Conservation (phyloP, 805 yeast genomes). For the Myxozyma mucilagina region DNA sequence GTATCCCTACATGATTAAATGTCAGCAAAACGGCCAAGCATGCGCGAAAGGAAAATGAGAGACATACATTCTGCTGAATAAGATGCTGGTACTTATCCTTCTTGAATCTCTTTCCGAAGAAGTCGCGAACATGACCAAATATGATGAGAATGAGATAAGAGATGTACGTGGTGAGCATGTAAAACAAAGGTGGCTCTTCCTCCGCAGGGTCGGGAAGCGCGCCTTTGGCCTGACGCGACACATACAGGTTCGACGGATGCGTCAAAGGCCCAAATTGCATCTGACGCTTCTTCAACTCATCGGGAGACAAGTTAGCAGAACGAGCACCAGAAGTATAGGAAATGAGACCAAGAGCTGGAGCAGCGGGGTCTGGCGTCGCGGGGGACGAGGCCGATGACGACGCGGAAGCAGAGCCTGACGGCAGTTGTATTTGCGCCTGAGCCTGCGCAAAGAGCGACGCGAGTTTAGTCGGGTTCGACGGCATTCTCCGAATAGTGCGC, state of each 20-base stretch:
- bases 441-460: slow-evolving; percentile 32
- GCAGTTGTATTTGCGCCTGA: slow-evolving; percentile 26
- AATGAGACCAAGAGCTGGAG: slow-evolving; percentile 21
- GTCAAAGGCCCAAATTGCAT: slow-evolving; percentile 29
- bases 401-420: slow-evolving; percentile 4
- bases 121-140: slow-evolving; percentile 89
- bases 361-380: slow-evolving; percentile 5
- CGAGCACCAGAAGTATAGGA: slow-evolving; percentile 17
- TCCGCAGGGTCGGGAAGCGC: slow-evolving; percentile 46
- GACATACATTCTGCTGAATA: slow-evolving; percentile 56
- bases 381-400: slow-evolving; percentile 12
- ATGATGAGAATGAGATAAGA: slow-evolving; percentile 81
- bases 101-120: slow-evolving; percentile 72
- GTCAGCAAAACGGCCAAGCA: background rate
- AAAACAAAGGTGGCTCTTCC: slow-evolving; percentile 85
- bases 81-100: slow-evolving; percentile 66
- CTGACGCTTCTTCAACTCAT: slow-evolving; percentile 10
- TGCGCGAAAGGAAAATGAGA: background rate
- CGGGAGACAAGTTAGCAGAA: slow-evolving; percentile 3
- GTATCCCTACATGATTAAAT: slow-evolving; percentile 52
- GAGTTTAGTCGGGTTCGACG: slow-evolving; percentile 26
- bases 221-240: slow-evolving; percentile 27
- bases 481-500: slow-evolving; percentile 13
- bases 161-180: slow-evolving; percentile 78
- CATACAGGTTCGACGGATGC: slow-evolving; percentile 26